Conservation (phyloP, 108 stramenopile genomes). For the Cyclotella distinguenda region DNA sequence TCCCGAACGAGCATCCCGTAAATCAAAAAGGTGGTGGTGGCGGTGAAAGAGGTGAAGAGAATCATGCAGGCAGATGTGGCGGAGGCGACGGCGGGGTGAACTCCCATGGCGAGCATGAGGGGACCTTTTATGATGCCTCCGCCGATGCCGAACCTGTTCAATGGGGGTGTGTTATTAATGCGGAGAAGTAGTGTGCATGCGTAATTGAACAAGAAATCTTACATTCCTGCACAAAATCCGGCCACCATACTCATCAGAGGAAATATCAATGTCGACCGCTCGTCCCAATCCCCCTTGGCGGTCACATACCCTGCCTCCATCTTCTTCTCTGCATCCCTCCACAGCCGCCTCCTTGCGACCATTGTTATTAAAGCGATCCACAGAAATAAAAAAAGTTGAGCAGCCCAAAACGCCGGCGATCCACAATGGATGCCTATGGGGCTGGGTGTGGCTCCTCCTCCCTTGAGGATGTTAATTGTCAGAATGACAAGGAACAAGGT, state of each 20-base stretch:
- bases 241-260: conserved; percentile 89
- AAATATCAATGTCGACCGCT: conserved; percentile 79
- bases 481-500: conserved; percentile 81
- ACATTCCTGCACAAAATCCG: conserved; percentile 95
- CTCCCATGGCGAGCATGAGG: conserved; percentile 94
- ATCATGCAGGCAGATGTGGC: conserved; percentile 93
- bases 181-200: neutral
- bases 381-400: conserved; percentile 71
- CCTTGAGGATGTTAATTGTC: conserved; percentile 77
- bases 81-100: conserved; percentile 88
- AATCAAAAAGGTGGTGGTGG: conserved; percentile 88
- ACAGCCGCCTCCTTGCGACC: conserved; percentile 49
- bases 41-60: conserved; percentile 87
- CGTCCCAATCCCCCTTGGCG: conserved; percentile 87
- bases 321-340: conserved; percentile 55
- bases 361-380: conserved; percentile 74
- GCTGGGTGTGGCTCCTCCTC: conserved; percentile 70
- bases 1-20: conserved; percentile 88
- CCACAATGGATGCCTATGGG: conserved; percentile 92
- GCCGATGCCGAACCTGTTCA: conserved; percentile 82
- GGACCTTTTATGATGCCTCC: conserved; percentile 94
- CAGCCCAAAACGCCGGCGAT: conserved; percentile 67
- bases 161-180: neutral
- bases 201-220: conserved; percentile 56
- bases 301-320: conserved; percentile 48